phyloP scores from a whole-genome alignment of 495 filamentous ascomycete species.

The Talaromyces thailandensis region DNA sequence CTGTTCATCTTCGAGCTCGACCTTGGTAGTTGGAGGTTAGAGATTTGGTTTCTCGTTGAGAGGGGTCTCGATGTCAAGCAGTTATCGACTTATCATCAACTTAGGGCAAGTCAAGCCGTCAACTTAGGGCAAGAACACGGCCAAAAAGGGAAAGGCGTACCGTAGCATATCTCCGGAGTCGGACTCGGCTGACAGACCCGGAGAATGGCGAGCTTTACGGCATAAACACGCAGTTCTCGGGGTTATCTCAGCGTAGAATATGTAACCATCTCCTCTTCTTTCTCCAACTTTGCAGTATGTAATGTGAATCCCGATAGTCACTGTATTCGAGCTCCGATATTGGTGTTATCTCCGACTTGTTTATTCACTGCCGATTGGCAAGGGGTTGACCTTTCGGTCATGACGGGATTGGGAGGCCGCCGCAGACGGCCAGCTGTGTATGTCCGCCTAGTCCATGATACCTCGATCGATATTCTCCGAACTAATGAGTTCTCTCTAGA shows the following conservation, averaged over 20 bases:
- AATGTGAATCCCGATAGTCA: not conserved
- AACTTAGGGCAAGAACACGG: not conserved
- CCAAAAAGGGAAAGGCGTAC: not conserved
- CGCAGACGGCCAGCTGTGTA: conserved; percentile 41
- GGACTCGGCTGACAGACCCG: conserved; percentile 11
- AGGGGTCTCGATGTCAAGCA: not conserved
- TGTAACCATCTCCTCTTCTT: not conserved
- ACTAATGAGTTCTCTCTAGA: conserved; percentile 12
- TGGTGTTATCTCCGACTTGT: not conserved
- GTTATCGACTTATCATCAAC: no score
- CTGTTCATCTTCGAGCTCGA: not conserved
- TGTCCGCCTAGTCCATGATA: conserved; percentile 7
- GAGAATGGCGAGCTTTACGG: conserved; percentile 18
- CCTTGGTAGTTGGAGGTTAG: not conserved
- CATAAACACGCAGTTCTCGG: conserved; percentile 17
- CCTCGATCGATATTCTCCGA: not conserved
- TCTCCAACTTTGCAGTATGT: not conserved
- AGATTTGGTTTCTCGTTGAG: not conserved
- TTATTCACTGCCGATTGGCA: not conserved
- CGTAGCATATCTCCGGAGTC: not conserved
- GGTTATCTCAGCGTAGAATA: not conserved
- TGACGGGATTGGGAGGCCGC: conserved; percentile 29
- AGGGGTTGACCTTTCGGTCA: conserved; percentile 6
- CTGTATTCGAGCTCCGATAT: not conserved
- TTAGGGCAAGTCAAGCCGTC: not conserved